Evolutionary conservation across 345 rosid genomes (phyloP).

Genomic region (Mangifera indica): DNA sequence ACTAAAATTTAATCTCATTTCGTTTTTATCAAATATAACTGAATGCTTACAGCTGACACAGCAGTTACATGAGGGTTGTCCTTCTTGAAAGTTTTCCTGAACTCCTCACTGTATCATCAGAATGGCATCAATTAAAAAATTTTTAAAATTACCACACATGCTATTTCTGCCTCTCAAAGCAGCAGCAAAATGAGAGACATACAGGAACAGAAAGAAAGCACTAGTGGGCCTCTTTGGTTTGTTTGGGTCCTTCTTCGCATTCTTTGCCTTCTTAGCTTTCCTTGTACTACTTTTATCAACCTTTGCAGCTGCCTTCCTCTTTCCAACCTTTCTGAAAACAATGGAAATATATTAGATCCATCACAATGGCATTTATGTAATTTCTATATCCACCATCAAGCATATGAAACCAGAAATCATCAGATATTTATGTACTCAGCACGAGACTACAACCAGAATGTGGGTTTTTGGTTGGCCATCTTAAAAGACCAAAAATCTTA

Average conservation of each 20-base stretch:
- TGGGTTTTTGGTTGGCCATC: not conserved
- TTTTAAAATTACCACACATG: not conserved
- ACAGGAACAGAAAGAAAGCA: conserved; percentile 90
- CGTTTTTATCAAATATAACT: not conserved
- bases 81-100: conserved; percentile 60
- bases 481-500: not conserved
- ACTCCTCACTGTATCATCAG: conserved; percentile 53
- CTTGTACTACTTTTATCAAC: conserved; percentile 32
- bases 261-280: conserved; percentile 45
- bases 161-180: not conserved
- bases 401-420: conserved; percentile 20
- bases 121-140: not conserved
- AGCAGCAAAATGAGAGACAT: conserved; percentile 19
- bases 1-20: not conserved
- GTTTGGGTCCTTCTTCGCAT: conserved; percentile 72
- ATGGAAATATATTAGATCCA: conserved; percentile 18
- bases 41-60: conserved; percentile 65
- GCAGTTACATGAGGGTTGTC: conserved; percentile 69
- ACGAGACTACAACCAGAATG: not conserved
- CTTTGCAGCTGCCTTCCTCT: conserved; percentile 54
- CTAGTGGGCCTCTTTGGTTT: conserved; percentile 79
- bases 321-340: conserved; percentile 64
- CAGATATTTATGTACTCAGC: conserved; percentile 1
- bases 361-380: conserved; percentile 20
- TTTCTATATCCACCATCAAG: conserved; percentile 9